A percentile compares a stretch with the other conserved stretches of the same genome.
Evolutionary conservation across 106 monocot species (phyloP).

Genomic region (Amphibolis antarctica): DNA sequence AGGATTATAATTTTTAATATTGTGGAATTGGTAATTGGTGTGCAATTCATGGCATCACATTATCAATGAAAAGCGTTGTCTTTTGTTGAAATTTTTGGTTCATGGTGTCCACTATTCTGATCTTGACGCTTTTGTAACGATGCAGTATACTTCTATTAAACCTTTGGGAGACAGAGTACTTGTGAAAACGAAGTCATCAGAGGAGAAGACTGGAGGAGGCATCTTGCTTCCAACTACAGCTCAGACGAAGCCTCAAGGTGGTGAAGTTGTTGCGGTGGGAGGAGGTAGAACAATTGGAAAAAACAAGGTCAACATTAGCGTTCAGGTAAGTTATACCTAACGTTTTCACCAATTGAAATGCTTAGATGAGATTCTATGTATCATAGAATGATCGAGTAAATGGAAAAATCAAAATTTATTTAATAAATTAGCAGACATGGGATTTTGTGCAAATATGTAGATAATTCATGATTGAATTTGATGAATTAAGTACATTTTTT

Average conservation of each 20-base stretch:
- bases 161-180: constrained; percentile 73
- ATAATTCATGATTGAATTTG: too few relatives aligned
- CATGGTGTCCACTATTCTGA: not conserved
- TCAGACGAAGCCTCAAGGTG: constrained; percentile 62
- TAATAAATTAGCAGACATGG: too few relatives aligned
- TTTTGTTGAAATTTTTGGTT: not conserved
- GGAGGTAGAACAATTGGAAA: constrained; percentile 54
- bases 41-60: not conserved
- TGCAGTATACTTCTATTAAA: constrained; percentile 57
- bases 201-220: constrained; percentile 49
- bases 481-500: too few relatives aligned
- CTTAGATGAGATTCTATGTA: too few relatives aligned
- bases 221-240: constrained; percentile 55
- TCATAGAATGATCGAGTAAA: too few relatives aligned
- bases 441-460: too few relatives aligned
- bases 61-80: not conserved
- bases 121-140: constrained; percentile 1
- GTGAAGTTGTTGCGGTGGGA: constrained; percentile 75
- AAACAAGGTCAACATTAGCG: constrained; percentile 42
- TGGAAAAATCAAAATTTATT: too few relatives aligned
- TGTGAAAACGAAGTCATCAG: constrained; percentile 52
- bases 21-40: not conserved
- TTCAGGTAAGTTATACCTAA: constrained; percentile 47
- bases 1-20: not conserved
- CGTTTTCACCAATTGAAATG: too few relatives aligned